Evolutionary conservation across 106 monocot species (phyloP), one percentile per base, ranked within the genome.

Genomic region (Posidonia australis): DNA sequence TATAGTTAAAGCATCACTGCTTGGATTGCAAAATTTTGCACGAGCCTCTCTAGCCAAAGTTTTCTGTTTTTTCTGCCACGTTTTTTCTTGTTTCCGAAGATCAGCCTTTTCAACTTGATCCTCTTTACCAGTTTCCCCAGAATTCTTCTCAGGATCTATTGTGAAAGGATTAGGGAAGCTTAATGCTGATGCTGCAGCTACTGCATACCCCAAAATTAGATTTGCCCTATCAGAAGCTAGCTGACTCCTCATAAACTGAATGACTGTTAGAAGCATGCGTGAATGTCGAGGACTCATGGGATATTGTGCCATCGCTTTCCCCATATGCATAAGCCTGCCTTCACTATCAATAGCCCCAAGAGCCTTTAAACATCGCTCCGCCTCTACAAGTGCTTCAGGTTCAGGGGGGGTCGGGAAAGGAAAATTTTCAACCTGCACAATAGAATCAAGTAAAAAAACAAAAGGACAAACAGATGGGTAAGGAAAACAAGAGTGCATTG

Each of bases 221-320:
- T 98, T 85, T 68, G 90, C 77, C 32, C 96, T 80, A 54, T 55
- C 30, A 70, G 69, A 77, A 57, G 55, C 64, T 58, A 43, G 55
- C 58, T 80, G 84, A 36, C 61, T 78, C 55, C 23, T 77, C 87
- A 98, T 72, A 30, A 81, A 72, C 52, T 83, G 61, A 51, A 98
- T 77, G 20, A 83, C 31, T 54, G 90, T 83, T 16, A 98, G 67
- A 64, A 98, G 80, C 87, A 98, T 87, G 5, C 84, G 74, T 28
- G 96, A 87, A 72, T 98, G 96, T 52, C 77, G 82, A 51, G 96
- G 96, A 45, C 90, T 91, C 90, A 98, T 83, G 0, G 96, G 96
- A 55, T 83, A 98, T 17, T 83, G 86, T 54, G 90, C 84, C 96
- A 98, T 98, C 24, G 78, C 84, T 51, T 70, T 87, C 29, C 96